A percentile compares a stretch with the other conserved stretches of the same genome.
phyloP scores from a whole-genome alignment of 495 filamentous ascomycete genomes.

The Tuber aestivum region DNA sequence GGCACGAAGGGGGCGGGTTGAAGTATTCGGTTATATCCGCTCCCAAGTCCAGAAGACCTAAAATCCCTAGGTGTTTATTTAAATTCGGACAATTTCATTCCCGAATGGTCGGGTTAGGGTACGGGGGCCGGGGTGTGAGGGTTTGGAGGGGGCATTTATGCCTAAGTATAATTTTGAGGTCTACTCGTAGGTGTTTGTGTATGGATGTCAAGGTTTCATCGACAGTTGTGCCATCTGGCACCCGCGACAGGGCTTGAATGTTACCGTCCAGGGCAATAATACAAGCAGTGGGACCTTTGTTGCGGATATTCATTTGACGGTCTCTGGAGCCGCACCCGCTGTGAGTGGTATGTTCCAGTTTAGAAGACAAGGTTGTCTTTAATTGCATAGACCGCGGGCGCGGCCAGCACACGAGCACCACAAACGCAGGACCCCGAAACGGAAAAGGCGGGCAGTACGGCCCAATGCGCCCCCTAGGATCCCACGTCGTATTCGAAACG shows the following conservation, averaged over 20 bases:
- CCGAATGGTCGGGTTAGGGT: too few relatives aligned
- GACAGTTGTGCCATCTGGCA: constrained; percentile 5
- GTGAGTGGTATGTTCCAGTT: not conserved
- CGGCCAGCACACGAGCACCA: not conserved
- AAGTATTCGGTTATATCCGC: too few relatives aligned
- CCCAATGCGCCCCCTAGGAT: not conserved
- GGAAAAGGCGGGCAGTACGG: not conserved
- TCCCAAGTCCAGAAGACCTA: too few relatives aligned
- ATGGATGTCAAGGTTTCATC: constrained; percentile 14
- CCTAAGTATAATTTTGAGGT: not conserved
- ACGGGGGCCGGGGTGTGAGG: too few relatives aligned
- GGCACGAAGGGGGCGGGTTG: too few relatives aligned
- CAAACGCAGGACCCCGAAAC: not conserved
- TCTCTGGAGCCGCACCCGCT: not conserved
- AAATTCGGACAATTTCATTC: too few relatives aligned
- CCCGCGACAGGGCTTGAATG: constrained; percentile 3
- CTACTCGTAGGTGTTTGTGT: constrained; percentile 6
- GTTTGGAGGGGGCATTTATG: too few relatives aligned
- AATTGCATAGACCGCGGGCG: not conserved
- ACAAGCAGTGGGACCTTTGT: not conserved
- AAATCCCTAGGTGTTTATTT: too few relatives aligned
- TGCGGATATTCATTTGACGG: constrained; percentile 3
- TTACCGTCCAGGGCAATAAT: constrained; percentile 5
- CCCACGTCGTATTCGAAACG: constrained; percentile 8
- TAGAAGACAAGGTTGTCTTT: constrained; percentile 11